These are phyloP conservation scores for Trichocladium antarcticum DNA, from an alignment of 495 filamentous ascomycete species.

Conservation along the genomic window DNA sequence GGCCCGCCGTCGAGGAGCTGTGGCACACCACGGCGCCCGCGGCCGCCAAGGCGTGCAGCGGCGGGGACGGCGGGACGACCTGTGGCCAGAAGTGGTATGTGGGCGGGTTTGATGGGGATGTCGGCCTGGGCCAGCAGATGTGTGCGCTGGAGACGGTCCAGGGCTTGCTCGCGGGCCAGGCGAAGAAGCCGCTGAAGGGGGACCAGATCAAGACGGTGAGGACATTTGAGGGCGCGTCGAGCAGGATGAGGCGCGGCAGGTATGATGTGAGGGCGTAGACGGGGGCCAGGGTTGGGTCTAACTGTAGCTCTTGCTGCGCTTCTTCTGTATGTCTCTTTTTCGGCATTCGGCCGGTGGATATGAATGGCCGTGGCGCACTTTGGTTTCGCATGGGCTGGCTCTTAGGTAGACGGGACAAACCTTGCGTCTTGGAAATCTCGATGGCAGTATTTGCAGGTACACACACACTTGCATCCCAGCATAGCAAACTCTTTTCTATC, in stretches of 20 bases:
- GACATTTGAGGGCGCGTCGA: constrained; percentile 9
- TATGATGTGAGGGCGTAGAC: background rate
- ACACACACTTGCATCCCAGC: too few species aligned
- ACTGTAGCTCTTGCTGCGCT: background rate
- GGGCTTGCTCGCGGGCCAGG: constrained; percentile 37
- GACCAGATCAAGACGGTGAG: constrained; percentile 35
- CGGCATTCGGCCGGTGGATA: background rate
- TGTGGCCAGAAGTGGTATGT: constrained; percentile 66
- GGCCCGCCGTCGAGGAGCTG: constrained; percentile 36
- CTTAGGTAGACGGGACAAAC: too few species aligned
- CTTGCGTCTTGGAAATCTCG: too few species aligned
- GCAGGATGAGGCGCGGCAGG: constrained; percentile 2
- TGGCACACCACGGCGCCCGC: constrained; percentile 50
- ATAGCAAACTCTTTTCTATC: background rate
- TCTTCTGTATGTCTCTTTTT: background rate
- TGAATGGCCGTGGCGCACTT: too few species aligned
- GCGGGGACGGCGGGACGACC: constrained; percentile 41
- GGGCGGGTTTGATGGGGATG: constrained; percentile 47
- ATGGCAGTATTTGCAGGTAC: too few species aligned
- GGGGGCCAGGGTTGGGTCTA: background rate
- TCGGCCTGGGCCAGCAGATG: constrained; percentile 61
- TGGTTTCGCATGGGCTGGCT: too few species aligned
- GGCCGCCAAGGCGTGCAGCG: constrained; percentile 55
- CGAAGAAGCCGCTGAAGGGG: constrained; percentile 29
- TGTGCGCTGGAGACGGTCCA: constrained; percentile 58